Base-by-base conservation (phyloP, 805 yeast genomes). In the Brettanomyces anomalus region DNA sequence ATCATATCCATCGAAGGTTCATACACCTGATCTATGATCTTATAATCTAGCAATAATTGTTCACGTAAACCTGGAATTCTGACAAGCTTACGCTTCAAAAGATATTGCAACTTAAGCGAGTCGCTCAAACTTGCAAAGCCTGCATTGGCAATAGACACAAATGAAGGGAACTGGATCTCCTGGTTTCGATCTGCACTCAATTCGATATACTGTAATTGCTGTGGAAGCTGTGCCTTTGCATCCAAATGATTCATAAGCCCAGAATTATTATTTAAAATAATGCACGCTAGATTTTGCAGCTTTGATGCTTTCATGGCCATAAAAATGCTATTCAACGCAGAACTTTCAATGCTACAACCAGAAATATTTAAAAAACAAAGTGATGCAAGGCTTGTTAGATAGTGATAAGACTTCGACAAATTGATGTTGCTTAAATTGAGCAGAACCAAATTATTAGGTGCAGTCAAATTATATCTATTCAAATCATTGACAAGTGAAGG, bases 291-390 rank as follows among this genome's bases (percentile, higher is more conserved):
- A 4, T 41, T 24, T 4, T 34, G 42, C 44, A 55, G 43, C 41
- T 58, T 58, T 6, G 62, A 62, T 4, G 48, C n/a, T 16, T 24
- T 16, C 36, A 53, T 52, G 26, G 57, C 49, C 8, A 52, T 55
- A 15, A 47, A 43, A 61, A 64, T 58, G 15, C 49, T 44, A 39
- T 51, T 52, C 16, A 57, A 26, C 7, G 54, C 43, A 2, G 46
- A 24, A 33, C 53, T 55, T 36, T 49, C 51, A 4, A 58, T 35
- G 6, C 38, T 33, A 26, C 49, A 45, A 10, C 45, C 18, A 1
- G 57, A 32, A 1, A 58, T 49, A 40, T 59, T 57, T 39, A 59
- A 44, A 15, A 46, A 46, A 8, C 42, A 43, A 15, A 57, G 36
- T n/a, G 44, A 43, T 14, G 38, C 19, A 11, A 56, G 42, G 26